These are phyloP conservation scores for Venturia nashicola DNA, from an alignment of 2,329 filamentous ascomycete genomes.

Conservation along the genomic window DNA sequence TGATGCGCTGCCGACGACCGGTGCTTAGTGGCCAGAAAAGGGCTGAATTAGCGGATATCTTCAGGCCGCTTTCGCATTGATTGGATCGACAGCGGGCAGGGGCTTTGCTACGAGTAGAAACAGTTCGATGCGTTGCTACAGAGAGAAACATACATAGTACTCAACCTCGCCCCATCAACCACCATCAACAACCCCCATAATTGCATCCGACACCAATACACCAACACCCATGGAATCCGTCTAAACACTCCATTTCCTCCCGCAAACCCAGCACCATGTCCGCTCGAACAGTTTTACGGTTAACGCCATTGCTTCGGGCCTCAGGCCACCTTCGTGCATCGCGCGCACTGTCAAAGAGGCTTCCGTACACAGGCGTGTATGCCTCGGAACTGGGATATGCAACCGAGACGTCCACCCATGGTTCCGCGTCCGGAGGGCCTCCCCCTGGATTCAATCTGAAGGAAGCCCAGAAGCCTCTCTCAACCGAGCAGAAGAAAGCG, in stretches of 20 bases:
- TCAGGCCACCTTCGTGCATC: conserved; percentile 44
- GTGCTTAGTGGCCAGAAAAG: background rate
- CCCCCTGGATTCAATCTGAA: conserved; percentile 88
- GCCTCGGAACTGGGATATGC: background rate
- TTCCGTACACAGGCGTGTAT: conserved; percentile 28
- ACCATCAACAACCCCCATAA: background rate
- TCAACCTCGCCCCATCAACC: background rate
- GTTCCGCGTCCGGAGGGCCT: conserved; percentile 31
- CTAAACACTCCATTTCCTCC: background rate
- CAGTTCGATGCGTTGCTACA: background rate
- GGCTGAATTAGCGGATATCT: background rate
- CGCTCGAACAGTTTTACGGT: background rate
- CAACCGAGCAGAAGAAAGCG: conserved; percentile 38
- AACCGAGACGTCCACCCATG: conserved; percentile 33
- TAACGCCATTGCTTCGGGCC: conserved; percentile 36
- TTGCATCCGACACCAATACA: background rate
- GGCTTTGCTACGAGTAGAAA: background rate
- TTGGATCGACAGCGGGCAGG: background rate
- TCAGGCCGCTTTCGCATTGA: background rate
- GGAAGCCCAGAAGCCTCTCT: conserved; percentile 72
- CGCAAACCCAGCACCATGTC: background rate
- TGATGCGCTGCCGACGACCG: background rate
- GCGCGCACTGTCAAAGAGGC: conserved; percentile 31
- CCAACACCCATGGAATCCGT: background rate
- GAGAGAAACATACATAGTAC: background rate